Evolutionary conservation across 2,329 filamentous ascomycete genomes (phyloP), one percentile per base, ranked within the genome.

Genomic region (Sclerotinia sclerotiorum): DNA sequence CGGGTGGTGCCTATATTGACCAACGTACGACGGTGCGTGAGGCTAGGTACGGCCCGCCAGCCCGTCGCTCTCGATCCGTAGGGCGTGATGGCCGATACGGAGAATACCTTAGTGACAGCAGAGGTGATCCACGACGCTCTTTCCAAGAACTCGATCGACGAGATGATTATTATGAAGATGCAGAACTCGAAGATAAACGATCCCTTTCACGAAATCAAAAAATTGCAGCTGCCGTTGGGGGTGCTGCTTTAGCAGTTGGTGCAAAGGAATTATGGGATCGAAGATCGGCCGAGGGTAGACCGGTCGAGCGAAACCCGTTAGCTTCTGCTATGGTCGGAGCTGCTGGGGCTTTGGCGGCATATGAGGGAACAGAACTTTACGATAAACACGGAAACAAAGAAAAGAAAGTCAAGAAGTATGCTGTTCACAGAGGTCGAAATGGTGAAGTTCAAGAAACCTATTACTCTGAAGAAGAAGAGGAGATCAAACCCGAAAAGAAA

Each of bases 241-340:
- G 88, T 54, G 88, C 87, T 65, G 85, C 87, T 44, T 79, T 90
- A 29, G 85, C 86, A n/a, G 85, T 87, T 13, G 87, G 87, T 63
- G 86, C 86, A 63, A 90, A 90, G 78, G 88, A 90, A 76, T 78
- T 89, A 5, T 90, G 84, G 76, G 87, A 90, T 74, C 87, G 87
- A 70, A 84, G 81, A 72, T 85, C 89, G 74, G 86, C 76, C 51
- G 71, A 77, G 54, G 73, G 74, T 83, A 70, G 84, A 83, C 65
- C 81, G 68, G 68, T 84, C 0, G 79, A 88, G 56, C 84, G 87
- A 71, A 89, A 88, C 74, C 76, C 85, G 29, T 80, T 88, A 21
- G 83, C 84, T 39, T 85, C 86, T 15, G 87, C 85, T 44, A 87
- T 87, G 29, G 80, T 89, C 7, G 87, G 87, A 29, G 87, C 87